A percentile compares a stretch with the other conserved stretches of the same genome.
Evolutionary conservation across 768 basidiomycete genomes (phyloP).

Genomic region (Leucocoprinus leucothites): DNA sequence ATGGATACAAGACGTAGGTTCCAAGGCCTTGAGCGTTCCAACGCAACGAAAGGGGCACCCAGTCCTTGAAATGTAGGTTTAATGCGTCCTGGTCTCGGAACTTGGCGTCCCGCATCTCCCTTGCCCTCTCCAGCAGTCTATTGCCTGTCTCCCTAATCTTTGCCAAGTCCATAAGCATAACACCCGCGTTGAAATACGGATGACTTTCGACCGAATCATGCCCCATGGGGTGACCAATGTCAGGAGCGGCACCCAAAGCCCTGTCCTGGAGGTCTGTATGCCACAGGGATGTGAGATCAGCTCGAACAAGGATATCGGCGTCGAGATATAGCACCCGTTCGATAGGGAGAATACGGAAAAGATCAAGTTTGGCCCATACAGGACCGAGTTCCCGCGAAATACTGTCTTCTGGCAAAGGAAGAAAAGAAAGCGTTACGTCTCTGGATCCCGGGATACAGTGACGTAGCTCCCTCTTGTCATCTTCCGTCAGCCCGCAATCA

Average conservation of each 20-base stretch:
- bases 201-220: conserved; percentile 29
- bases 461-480: conserved; percentile 31
- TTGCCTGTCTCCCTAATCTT: conserved; percentile 25
- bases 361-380: conserved; percentile 50
- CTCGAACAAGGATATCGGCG: conserved; percentile 46
- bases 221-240: conserved; percentile 50
- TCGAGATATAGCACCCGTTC: conserved; percentile 53
- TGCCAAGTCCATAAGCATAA: conserved; percentile 48
- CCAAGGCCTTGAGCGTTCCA: conserved; percentile 62
- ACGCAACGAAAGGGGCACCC: conserved; percentile 35
- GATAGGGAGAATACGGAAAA: conserved; percentile 41
- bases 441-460: conserved; percentile 22
- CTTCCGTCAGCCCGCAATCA: conserved; percentile 39
- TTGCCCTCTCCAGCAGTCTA: conserved; percentile 24
- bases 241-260: conserved; percentile 40
- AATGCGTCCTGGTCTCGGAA: conserved; percentile 51
- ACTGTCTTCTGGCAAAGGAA: conserved; percentile 30
- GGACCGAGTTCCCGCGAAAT: conserved; percentile 25
- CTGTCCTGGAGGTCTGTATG: conserved; percentile 37
- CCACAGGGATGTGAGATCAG: conserved; percentile 41
- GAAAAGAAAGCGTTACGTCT: conserved; percentile 40
- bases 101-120: conserved; percentile 24
- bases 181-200: conserved; percentile 55
- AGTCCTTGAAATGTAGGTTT: conserved; percentile 44
- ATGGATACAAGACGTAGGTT: conserved; percentile 40